Percentiles rank a stretch among this genome's conserved stretches.
These are phyloP conservation scores for Cephalotrichum gorgonifer DNA, from an alignment of 2,329 filamentous ascomycete species.

Conservation along the genomic window DNA sequence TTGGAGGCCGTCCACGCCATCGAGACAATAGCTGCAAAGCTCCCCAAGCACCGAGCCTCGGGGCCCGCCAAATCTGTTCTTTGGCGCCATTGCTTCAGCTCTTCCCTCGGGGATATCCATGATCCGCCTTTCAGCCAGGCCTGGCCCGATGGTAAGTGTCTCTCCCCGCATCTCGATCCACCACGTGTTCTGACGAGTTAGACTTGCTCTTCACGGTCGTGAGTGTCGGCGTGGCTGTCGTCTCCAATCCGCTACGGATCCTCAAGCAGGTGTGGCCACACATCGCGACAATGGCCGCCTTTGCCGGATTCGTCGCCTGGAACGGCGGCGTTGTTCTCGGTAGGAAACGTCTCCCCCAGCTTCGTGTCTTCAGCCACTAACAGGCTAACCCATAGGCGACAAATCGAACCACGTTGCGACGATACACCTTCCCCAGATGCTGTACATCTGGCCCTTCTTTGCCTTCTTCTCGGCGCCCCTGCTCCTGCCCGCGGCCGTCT, in stretches of 20 bases:
- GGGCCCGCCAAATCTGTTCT: background rate
- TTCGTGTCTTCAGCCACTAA: constrained; percentile 38
- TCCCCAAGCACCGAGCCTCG: background rate
- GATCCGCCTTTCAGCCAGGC: constrained; percentile 38
- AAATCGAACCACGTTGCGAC: constrained; percentile 91
- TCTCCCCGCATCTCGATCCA: background rate
- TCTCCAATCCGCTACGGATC: constrained; percentile 35
- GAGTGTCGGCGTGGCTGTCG: constrained; percentile 51
- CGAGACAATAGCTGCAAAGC: constrained; percentile 26
- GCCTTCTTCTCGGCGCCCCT: constrained; percentile 83
- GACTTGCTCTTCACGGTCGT: constrained; percentile 47
- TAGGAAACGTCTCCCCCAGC: constrained; percentile 17
- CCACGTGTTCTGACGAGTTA: constrained; percentile 15
- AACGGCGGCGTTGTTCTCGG: constrained; percentile 89
- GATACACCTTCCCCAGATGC: constrained; percentile 80
- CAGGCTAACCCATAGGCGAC: constrained; percentile 32
- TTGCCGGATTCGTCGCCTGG: constrained; percentile 68
- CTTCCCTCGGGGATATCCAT: constrained; percentile 41
- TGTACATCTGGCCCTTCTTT: constrained; percentile 90
- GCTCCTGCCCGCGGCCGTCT: constrained; percentile 41
- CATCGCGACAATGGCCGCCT: constrained; percentile 53
- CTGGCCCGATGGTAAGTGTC: constrained; percentile 37
- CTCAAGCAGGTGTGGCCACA: constrained; percentile 45
- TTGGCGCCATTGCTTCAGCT: constrained; percentile 20
- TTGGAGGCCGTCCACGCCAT: constrained; percentile 42